Evolutionary conservation across 192 early-diverging fungal genomes (phyloP), one percentile per base, ranked within the genome.

Genomic region (Coemansia sp.): DNA sequence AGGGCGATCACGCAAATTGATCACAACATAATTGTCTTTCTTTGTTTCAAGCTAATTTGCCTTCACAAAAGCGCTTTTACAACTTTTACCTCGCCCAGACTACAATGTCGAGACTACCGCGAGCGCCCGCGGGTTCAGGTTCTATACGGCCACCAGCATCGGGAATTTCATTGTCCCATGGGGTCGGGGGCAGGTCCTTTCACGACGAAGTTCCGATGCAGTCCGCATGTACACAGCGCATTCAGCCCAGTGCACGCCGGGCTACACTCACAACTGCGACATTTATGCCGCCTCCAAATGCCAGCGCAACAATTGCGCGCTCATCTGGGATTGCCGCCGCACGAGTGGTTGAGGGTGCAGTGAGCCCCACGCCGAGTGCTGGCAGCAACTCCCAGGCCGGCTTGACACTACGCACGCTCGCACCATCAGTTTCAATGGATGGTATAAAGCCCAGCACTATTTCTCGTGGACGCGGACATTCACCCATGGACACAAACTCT

Each of bases 61-160:
- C 3, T 26, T 26, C 25, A 5, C 25, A 26, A 26, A 5, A 26
- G 25, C 25, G 5, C n/a, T 26, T 26, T 26, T 26, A 26, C 25
- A 26, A 26, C 25, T 26, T 26, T 5, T 26, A 26, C 25, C 25
- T 26, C 5, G 25, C 25, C 25, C 25, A 26, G 25, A 26, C 44
- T 17, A n/a, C 5, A 69, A 78, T 78, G 75, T 78, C 75, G 25
- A 78, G 56, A 60, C 75, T 72, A 44, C 75, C 70, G 18, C 66
- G 75, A 25, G 67, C 66, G 31, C 66, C 64, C 8, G 63, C 61
- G 21, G 26, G 61, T 11, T 26, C 56, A 34, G 58, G 64, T 17
- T 25, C 69, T 17, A 65, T 78, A 55, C 75, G 75, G 14, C 70
- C 75, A 6, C 75, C 70, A 9, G 23, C 57, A 5, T 69, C 75